Conservation (phyloP, 805 yeast genomes). For the Cyberlindnera amylophila region DNA sequence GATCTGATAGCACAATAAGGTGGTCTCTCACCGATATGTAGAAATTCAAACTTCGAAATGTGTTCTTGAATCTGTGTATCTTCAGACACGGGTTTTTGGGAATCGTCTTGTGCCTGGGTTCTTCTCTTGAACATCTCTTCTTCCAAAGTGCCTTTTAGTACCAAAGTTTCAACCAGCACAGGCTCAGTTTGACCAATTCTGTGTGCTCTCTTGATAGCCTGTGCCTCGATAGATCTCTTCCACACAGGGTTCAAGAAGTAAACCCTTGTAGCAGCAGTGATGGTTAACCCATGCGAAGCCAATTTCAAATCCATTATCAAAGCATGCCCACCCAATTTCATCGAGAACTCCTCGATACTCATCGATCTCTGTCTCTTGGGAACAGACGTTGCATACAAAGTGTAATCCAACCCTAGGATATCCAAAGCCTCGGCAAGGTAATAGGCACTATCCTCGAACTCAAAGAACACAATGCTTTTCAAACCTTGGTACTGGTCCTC, state of each 20-base stretch:
- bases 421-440: slow-evolving; percentile 64
- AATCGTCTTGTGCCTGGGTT: slow-evolving; percentile 16
- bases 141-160: slow-evolving; percentile 59
- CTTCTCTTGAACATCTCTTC: slow-evolving; percentile 58
- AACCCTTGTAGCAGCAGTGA: slow-evolving; percentile 63
- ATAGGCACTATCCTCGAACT: slow-evolving; percentile 68
- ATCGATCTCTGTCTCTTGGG: slow-evolving; percentile 46
- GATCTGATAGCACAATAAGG: slow-evolving; percentile 14
- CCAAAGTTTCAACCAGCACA: slow-evolving; percentile 65
- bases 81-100: slow-evolving; percentile 45
- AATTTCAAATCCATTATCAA: slow-evolving; percentile 63
- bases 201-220: slow-evolving; percentile 74
- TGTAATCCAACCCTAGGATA: slow-evolving; percentile 53
- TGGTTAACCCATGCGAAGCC: slow-evolving; percentile 68
- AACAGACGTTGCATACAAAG: slow-evolving; percentile 62
- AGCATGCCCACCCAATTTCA: slow-evolving; percentile 43
- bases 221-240: slow-evolving; percentile 67
- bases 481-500: slow-evolving; percentile 45
- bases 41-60: slow-evolving; percentile 47
- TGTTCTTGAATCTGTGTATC: slow-evolving; percentile 56
- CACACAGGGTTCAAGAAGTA: slow-evolving; percentile 72
- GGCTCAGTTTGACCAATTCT: slow-evolving; percentile 66
- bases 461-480: slow-evolving; percentile 63
- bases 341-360: slow-evolving; percentile 49
- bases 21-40: slow-evolving; percentile 27